A percentile compares a stretch with the other conserved stretches of the same genome.
Conservation (phyloP, 208 protist species). For the Acanthamoeba lenticulata region DNA sequence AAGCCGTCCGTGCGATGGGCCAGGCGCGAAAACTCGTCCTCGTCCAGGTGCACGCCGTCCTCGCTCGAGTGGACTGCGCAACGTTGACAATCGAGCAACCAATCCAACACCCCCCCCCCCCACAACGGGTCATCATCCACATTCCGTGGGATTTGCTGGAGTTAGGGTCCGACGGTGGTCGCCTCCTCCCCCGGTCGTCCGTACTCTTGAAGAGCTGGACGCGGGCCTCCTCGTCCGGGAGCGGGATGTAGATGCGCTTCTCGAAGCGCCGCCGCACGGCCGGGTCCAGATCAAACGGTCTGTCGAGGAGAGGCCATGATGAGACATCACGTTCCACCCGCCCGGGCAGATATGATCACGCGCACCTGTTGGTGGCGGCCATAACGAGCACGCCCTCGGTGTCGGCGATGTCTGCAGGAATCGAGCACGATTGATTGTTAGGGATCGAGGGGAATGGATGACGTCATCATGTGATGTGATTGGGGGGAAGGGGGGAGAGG, state of each 20-base stretch:
- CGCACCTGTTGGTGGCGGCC: slow-evolving; percentile 86
- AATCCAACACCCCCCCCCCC: not conserved
- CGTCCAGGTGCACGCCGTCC: slow-evolving; percentile 91
- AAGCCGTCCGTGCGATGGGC: slow-evolving; percentile 92
- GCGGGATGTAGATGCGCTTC: slow-evolving; percentile 92
- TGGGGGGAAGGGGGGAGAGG: not conserved
- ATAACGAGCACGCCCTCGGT: slow-evolving; percentile 85
- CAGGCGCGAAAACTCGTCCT: slow-evolving; percentile 93
- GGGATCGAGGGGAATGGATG: not conserved
- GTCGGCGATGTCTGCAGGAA: not conserved
- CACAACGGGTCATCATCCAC: too few relatives aligned
- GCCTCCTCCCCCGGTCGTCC: too few relatives aligned
- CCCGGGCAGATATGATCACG: not conserved
- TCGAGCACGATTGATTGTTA: not conserved
- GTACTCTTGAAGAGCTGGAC: slow-evolving; percentile 92
- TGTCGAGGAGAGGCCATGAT: not conserved
- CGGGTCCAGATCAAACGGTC: slow-evolving; percentile 88
- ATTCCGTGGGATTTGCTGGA: not conserved
- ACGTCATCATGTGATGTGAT: not conserved
- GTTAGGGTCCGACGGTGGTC: too few relatives aligned
- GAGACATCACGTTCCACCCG: not conserved
- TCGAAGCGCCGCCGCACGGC: slow-evolving; percentile 90
- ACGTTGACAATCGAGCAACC: too few relatives aligned
- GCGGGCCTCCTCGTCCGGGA: slow-evolving; percentile 91
- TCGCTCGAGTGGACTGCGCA: slow-evolving; percentile 92